Evolutionary conservation across 2,329 filamentous ascomycete genomes (phyloP), one percentile per base, ranked within the genome.

Genomic region (Podosphaera fusca): DNA sequence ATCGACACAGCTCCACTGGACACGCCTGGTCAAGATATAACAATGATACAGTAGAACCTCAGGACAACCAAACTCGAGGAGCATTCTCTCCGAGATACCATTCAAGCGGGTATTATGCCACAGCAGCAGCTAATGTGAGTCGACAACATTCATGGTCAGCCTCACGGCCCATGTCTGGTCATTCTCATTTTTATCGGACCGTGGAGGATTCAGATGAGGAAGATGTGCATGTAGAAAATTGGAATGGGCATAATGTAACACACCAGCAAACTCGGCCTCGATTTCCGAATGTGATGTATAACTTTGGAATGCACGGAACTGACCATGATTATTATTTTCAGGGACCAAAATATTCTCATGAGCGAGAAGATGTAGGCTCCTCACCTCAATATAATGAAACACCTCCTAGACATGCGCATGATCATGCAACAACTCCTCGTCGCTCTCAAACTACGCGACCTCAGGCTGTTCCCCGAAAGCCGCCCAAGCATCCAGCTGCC

Each of bases 401-500:
- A 55, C 59, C 65, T 55, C 62, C 63, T 51, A 60, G 63, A 58
- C 57, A 60, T 56, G 64, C n/a, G 6, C 34, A 29, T 29, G 35
- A 14, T 6, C 64, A 65, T 14, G 62, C 61, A 31, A 63, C 66
- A 30, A 66, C 65, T 55, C 64, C 65, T 58, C 63, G 66, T 61
- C 63, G 64, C 59, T 62, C 65, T 49, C 57, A 61, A 3, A 60
- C 62, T 4, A 54, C 59, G 21, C 65, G 64, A 10, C 60, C 66
- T 2, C 57, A 64, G 4, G 42, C 61, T 10, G 57, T 65, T 33
- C 61, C 64, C 45, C 64, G 64, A 59, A 66, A 66, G 55, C 66
- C 70, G 10, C 66, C 70, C 14, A 60, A 70, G 7, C 61, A 69
- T 8, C 67, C 70, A 57, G 71, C 73, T 65, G 79, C 79, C 4